Evolutionary conservation across 1,139 yeast genomes (phyloP).

Genomic region (Hanseniaspora sp.): DNA sequence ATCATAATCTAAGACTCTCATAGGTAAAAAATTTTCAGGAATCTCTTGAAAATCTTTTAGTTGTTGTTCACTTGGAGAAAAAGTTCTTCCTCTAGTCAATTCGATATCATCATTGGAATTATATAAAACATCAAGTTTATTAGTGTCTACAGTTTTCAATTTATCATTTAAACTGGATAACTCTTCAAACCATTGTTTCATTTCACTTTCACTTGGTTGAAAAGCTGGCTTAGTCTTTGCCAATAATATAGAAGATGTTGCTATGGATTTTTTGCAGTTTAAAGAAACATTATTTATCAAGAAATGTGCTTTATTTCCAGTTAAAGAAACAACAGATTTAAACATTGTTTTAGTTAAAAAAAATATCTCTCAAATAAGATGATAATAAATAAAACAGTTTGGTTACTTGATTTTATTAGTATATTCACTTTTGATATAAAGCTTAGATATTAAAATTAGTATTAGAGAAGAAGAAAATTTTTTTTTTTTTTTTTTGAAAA

Average conservation of each 20-base stretch:
- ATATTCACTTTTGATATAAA: background rate
- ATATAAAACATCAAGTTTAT: conserved; percentile 25
- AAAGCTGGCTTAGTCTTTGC: background rate
- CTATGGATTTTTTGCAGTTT: background rate
- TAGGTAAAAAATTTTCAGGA: conserved; percentile 48
- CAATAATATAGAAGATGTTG: background rate
- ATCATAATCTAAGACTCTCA: conserved; percentile 48
- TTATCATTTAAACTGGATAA: conserved; percentile 45
- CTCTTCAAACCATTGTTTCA: conserved; percentile 57
- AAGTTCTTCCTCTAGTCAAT: conserved; percentile 29
- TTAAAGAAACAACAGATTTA: background rate
- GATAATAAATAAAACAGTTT: too few relatives aligned
- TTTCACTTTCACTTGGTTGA: conserved; percentile 39
- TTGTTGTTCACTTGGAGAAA: conserved; percentile 54
- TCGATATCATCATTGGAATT: conserved; percentile 12
- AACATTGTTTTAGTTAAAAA: too few relatives aligned
- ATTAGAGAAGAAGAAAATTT: too few relatives aligned
- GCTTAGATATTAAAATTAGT: too few relatives aligned
- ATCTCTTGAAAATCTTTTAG: conserved; percentile 42
- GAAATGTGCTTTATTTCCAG: background rate
- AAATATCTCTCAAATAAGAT: too few relatives aligned
- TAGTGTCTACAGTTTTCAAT: conserved; percentile 20
- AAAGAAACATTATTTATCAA: background rate
- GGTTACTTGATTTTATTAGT: background rate
- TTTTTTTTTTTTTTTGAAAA: too few relatives aligned